These are phyloP conservation scores for Orbilia brochopaga DNA, from an alignment of 2,329 filamentous ascomycete genomes.

Conservation along the genomic window DNA sequence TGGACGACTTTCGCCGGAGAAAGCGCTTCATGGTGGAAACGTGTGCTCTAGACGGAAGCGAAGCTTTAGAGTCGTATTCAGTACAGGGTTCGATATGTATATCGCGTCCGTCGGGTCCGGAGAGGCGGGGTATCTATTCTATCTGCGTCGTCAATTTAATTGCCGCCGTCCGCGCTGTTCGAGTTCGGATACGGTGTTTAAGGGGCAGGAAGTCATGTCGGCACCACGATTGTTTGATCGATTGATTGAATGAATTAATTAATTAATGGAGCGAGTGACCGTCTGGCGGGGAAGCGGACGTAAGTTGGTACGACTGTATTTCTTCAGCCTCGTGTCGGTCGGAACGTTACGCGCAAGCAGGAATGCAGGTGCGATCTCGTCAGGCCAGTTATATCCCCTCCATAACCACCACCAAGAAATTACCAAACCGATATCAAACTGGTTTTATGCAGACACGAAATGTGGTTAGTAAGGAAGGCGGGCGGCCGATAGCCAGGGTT, in stretches of 20 bases:
- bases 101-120: background rate
- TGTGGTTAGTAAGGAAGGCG: background rate
- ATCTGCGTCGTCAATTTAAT: background rate
- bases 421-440: background rate
- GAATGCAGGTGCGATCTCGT: background rate
- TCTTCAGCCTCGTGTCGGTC: background rate
- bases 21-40: conserved; percentile 27
- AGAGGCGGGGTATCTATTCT: background rate
- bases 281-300: conserved; percentile 33
- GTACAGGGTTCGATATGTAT: background rate
- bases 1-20: conserved; percentile 40
- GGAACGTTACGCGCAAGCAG: background rate
- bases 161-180: too few relatives aligned
- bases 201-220: conserved; percentile 10
- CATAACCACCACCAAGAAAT: background rate
- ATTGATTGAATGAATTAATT: background rate
- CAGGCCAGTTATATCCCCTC: background rate
- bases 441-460: background rate
- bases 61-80: background rate
- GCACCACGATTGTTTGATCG: too few relatives aligned
- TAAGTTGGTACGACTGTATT: conserved; percentile 34
- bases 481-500: background rate
- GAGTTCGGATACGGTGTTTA: background rate
- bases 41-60: background rate
- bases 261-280: too few relatives aligned